Evolutionary conservation across 805 yeast species (phyloP), one percentile per base, ranked within the genome.

Genomic region (Clavispora fructus): DNA sequence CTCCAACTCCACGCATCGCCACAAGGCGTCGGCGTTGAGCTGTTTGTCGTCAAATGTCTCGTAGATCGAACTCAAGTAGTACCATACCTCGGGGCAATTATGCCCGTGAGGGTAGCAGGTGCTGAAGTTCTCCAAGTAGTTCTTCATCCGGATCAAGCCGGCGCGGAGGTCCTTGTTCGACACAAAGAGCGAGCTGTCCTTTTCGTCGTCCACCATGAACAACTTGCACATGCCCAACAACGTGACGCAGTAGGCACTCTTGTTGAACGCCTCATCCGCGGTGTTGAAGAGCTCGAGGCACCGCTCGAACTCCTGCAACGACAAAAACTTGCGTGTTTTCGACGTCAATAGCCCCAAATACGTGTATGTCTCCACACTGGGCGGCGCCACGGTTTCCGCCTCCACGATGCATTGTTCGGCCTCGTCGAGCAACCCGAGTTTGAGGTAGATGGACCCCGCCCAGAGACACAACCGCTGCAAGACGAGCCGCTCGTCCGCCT

Each of bases 391-490:
- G 1, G 71, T 63, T 47, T 78, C 83, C 1, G 95, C 88, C 62
- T 89, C 96, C 7, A 75, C 73, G 5, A 89, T 74, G 40, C 95
- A 84, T 47, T 77, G 81, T 55, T 81, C 82, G 1, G 91, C 80
- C 44, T 88, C 95, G 2, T 68, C 73, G 1, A 67, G 51, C 35
- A 78, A 62, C 1, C 78, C 82, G 6, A 77, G 73, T 48, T 78
- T 76, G 55, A 77, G 67, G 59, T 87, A 89, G 26, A 88, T 65
- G 32, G 75, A 74, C 0, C 89, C 75, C 0, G 87, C 74, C 78
- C 89, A 79, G 42, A 90, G 61, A 96, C 97, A 90, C 23, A 87
- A 58, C 30, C 73, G 71, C 55, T 83, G 88, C 40, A 82, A 59
- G 9, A 80, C 56, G 23, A 41, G 47, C 14, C 26, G 38, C n/a